Evolutionary conservation across 2,329 filamentous ascomycete species (phyloP).

Genomic region (Colletotrichum spinosum): DNA sequence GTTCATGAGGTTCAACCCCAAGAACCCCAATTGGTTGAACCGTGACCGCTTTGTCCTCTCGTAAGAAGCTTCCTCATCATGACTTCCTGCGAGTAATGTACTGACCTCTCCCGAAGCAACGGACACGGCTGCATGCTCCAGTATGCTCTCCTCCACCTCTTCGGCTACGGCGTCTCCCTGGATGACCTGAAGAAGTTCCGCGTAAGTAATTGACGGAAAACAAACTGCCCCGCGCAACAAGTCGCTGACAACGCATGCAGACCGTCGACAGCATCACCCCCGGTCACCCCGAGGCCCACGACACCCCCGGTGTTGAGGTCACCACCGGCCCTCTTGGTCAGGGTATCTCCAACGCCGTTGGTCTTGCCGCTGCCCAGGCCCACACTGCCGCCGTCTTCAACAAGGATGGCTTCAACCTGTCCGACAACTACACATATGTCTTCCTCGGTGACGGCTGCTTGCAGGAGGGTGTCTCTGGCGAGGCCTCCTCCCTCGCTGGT

Average conservation of each 20-base stretch:
- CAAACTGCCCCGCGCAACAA: not conserved
- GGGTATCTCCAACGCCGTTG: constrained; percentile 96
- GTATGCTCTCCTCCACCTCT: constrained; percentile 97
- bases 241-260: constrained; percentile 44
- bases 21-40: constrained; percentile 98
- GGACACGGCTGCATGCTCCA: constrained; percentile 99
- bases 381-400: constrained; percentile 94
- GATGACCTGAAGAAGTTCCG: constrained; percentile 98
- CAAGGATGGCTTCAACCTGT: constrained; percentile 90
- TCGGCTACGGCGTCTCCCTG: constrained; percentile 86
- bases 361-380: constrained; percentile 95
- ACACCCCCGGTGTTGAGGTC: constrained; percentile 96
- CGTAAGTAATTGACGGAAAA: constrained; percentile 66
- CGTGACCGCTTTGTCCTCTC: constrained; percentile 98
- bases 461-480: constrained; percentile 96
- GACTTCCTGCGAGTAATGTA: not conserved
- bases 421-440: constrained; percentile 96
- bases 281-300: constrained; percentile 95
- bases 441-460: constrained; percentile 99
- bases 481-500: constrained; percentile 92
- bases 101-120: constrained; percentile 70
- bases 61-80: constrained; percentile 68
- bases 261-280: constrained; percentile 81
- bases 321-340: constrained; percentile 98
- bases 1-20: constrained; percentile 99